Evolutionary conservation across 805 yeast species (phyloP).

Genomic region (Wickerhamomyces kurtzmanii): DNA sequence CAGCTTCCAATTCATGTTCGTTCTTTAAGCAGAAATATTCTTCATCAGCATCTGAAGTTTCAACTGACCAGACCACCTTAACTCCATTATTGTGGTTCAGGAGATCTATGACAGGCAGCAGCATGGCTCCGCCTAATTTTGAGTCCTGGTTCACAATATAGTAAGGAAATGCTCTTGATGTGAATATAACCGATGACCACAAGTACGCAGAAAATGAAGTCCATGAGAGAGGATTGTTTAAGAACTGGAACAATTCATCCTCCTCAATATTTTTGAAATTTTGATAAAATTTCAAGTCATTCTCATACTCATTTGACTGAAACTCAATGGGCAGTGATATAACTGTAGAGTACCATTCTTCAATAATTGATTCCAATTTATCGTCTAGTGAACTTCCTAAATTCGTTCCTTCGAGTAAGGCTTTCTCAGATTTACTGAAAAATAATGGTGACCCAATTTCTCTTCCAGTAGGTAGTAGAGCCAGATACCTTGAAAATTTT

Average conservation of each 20-base stretch:
- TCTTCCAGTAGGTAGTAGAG: conserved; percentile 33
- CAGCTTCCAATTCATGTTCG: conserved; percentile 10
- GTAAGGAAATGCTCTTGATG: conserved; percentile 78
- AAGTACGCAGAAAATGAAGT: conserved; percentile 55
- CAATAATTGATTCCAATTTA: conserved; percentile 34
- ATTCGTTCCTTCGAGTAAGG: conserved; percentile 56
- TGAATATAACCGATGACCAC: conserved; percentile 66
- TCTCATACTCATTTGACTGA: conserved; percentile 1
- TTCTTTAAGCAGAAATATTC: conserved; percentile 9
- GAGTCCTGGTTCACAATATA: conserved; percentile 25
- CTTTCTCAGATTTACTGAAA: conserved; percentile 48
- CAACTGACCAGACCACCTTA: conserved; percentile 56
- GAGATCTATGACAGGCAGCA: conserved; percentile 71
- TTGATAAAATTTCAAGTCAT: conserved; percentile 11
- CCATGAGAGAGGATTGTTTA: conserved; percentile 32
- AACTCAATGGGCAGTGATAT: conserved; percentile 4
- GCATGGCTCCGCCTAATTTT: conserved; percentile 40
- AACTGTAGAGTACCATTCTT: conserved; percentile 45
- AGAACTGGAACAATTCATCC: conserved; percentile 10
- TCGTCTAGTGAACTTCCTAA: conserved; percentile 41
- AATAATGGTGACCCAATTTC: conserved; percentile 45
- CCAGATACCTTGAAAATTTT: conserved; percentile 34
- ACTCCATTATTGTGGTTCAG: conserved; percentile 62
- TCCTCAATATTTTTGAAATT: conserved; percentile 6
- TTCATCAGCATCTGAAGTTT: conserved; percentile 5